phyloP scores from a whole-genome alignment of 176 grass and related monocot genomes.

The Avena atlantica region DNA sequence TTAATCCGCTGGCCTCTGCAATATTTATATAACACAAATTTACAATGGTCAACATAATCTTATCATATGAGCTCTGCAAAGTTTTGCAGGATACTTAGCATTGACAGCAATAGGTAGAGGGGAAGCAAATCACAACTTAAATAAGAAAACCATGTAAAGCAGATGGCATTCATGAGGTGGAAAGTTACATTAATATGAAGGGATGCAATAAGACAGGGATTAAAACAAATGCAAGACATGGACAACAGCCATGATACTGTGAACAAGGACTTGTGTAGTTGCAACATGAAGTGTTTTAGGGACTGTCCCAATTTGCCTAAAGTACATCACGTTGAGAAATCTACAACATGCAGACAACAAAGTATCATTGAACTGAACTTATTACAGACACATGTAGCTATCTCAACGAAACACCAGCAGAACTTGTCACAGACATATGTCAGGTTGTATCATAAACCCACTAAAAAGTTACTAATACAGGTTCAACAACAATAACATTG shows the following conservation, averaged over 20 bases:
- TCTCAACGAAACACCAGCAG: not conserved
- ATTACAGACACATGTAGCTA: constrained; percentile 15
- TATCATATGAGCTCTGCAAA: not conserved
- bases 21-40: constrained; percentile 31
- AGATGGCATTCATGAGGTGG: constrained; percentile 7
- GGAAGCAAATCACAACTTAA: not conserved
- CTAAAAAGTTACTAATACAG: constrained; percentile 4
- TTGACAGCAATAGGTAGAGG: not conserved
- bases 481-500: not conserved
- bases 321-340: not conserved
- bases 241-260: not conserved
- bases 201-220: not conserved
- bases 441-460: not conserved
- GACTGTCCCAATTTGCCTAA: not conserved
- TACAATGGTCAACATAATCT: not conserved
- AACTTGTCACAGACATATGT: not conserved
- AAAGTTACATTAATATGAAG: not conserved
- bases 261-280: not conserved
- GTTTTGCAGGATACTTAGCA: not conserved
- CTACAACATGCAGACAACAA: not conserved
- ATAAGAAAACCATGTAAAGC: constrained; percentile 10
- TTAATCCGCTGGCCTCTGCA: constrained; percentile 96
- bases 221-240: not conserved
- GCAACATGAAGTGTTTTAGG: not conserved
- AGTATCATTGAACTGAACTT: not conserved